A percentile compares a stretch with the other conserved stretches of the same genome.
Evolutionary conservation across 768 basidiomycete genomes (phyloP).

Genomic region (Coprinopsis sp.): DNA sequence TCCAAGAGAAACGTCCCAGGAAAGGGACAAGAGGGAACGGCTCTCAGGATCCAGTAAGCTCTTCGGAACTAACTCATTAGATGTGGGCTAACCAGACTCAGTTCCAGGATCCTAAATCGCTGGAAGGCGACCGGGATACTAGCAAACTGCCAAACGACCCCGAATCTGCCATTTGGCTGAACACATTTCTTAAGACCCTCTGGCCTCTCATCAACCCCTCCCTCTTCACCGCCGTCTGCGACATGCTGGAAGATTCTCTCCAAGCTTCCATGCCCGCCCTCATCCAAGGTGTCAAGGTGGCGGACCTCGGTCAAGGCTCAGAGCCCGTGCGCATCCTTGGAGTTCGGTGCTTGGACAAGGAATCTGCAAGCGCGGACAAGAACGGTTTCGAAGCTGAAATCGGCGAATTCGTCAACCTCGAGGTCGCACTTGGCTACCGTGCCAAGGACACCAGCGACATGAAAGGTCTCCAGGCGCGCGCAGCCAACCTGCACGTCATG

Average conservation of each 20-base stretch:
- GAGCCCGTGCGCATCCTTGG: conserved; percentile 67
- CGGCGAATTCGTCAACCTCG: conserved; percentile 58
- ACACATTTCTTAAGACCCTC: conserved; percentile 51
- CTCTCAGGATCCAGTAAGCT: conserved; percentile 1
- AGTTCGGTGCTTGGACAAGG: conserved; percentile 46
- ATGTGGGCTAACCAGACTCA: background rate
- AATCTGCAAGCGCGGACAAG: conserved; percentile 21
- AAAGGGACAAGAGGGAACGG: background rate
- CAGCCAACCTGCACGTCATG: conserved; percentile 59
- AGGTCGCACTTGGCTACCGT: conserved; percentile 66
- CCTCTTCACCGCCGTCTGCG: conserved; percentile 51
- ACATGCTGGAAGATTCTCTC: conserved; percentile 61
- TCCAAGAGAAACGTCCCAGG: conserved; percentile 8
- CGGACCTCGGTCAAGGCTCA: conserved; percentile 64
- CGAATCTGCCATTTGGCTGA: conserved; percentile 55
- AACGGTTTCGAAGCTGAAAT: conserved; percentile 33
- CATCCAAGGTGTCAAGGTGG: conserved; percentile 60
- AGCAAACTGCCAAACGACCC: conserved; percentile 17
- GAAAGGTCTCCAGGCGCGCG: conserved; percentile 32
- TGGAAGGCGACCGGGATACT: conserved; percentile 9
- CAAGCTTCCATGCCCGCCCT: conserved; percentile 48
- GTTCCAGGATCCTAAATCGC: background rate
- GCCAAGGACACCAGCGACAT: conserved; percentile 41
- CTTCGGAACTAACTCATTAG: background rate
- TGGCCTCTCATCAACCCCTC: conserved; percentile 77